Base-by-base conservation (phyloP, 768 basidiomycete species). In the Omphalotus guepiniiformis region DNA sequence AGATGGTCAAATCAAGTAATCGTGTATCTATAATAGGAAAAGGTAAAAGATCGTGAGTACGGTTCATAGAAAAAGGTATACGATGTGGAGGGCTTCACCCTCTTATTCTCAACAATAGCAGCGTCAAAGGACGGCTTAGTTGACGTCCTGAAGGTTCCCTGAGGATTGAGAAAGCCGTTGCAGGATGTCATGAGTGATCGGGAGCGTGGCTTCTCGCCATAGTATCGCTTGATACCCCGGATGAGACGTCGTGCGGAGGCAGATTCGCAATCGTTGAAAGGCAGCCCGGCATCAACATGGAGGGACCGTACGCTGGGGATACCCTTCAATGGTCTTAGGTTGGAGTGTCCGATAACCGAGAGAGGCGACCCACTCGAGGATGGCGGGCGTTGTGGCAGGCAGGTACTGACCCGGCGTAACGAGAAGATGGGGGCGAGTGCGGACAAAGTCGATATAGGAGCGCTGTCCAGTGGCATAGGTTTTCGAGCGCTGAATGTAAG, bases 191-290 rank as follows among this genome's bases (percentile, higher is more conserved):
- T 15, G 35, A 22, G 47, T 48, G 47, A 48, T 16, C 13, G 38
- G 25, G 59, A 58, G 53, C 41, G 41, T 5, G 23, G 23, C 41
- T 26, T 42, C 26, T 42, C 41, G 2, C 68, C 63, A 42, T 61
- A 54, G 28, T 56, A 58, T 3, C 52, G 54, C 50, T 68, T 67
- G 50, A 67, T 67, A 6, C 68, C 66, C 0, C 64, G 50, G 37
- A 69, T 53, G 27, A 68, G 47, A 0, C 60, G 53, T 23, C 59
- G 58, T 13, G 66, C 44, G 2, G 55, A 54, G 2, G 57, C 55
- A 9, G 64, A 64, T 27, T 64, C 49, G 34, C 56, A 58, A 3
- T 57, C 53, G 1, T 40, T 28, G 26, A 59, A 59, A 16, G 62
- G 52, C 15, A 66, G 58, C 26, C 57, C 63, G 4, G 52, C 40